Base-by-base conservation (phyloP, 2,329 filamentous ascomycete species). In the Penicillium hordei region DNA sequence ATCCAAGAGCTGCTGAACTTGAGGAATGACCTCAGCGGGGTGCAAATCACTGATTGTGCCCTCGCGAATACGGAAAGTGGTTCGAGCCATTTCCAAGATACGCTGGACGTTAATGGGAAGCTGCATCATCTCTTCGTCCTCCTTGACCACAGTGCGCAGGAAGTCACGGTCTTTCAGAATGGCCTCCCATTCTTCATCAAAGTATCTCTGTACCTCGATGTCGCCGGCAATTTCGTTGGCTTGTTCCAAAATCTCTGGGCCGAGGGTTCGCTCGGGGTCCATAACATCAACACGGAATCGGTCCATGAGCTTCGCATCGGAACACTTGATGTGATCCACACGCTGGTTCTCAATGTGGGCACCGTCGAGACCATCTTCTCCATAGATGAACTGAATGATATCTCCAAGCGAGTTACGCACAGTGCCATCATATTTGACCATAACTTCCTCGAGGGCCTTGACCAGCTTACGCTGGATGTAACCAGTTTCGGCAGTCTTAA, bases 401-500 rank as follows among this genome's bases (percentile, higher is more conserved):
- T 99, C 95, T 45, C 94, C 94, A 44, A 97, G 83, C 2, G 94
- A 99, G 77, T 99, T 99, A 59, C 94, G 89, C 29, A 99, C 92
- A 6, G 94, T 99, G 62, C 93, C 93, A 69, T 99, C 94, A 72
- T 99, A 99, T 71, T 95, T 95, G 59, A 93, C 93, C 81, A 93
- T 96, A 52, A 97, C 89, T 75, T 99, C 94, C 82, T 99, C 94
- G 3, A 99, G 84, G 12, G 95, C 95, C 79, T 99, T 99, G 70
- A 99, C 94, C 45, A 99, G 84, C 82, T 95, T 92, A 79, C 94
- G 91, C 78, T 99, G 95, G 65, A 99, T 99, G 75, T 99, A 99
- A 78, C 94, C 94, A 57, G 95, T 99, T 77, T 99, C 95, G 21
- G 94, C 94, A 64, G 94, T 99, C 84, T 99, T 99, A 78, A 99